phyloP scores from a whole-genome alignment of 2,329 filamentous ascomycete genomes.

The Trichoderma polysporum region DNA sequence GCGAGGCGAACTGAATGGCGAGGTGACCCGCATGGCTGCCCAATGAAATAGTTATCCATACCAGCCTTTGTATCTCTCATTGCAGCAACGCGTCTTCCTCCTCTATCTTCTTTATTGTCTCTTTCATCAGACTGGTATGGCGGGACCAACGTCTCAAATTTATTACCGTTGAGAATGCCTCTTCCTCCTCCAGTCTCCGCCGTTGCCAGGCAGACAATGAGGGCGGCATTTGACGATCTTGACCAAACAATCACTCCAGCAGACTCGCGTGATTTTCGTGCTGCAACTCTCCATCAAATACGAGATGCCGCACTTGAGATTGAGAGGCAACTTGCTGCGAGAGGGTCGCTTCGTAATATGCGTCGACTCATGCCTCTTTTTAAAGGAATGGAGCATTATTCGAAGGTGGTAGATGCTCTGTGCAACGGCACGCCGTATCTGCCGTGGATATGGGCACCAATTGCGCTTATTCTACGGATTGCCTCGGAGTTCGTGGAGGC shows the following conservation, averaged over 20 bases:
- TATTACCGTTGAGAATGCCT: not conserved
- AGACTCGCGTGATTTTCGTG: not conserved
- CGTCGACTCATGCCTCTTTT: not conserved
- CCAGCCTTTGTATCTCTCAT: not conserved
- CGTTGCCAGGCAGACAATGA: not conserved
- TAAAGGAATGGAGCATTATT: constrained; percentile 24
- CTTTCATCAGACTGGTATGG: no score
- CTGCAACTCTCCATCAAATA: not conserved
- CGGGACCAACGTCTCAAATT: no score
- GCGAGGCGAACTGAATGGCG: not conserved
- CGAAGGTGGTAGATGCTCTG: constrained; percentile 39
- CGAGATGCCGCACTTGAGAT: not conserved
- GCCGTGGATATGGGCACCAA: constrained; percentile 48
- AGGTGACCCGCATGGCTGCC: not conserved
- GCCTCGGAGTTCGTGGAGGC: not conserved
- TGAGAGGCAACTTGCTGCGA: not conserved
- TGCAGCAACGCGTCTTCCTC: not conserved
- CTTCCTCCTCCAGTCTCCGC: not conserved
- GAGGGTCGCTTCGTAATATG: not conserved
- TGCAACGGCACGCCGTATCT: constrained; percentile 49
- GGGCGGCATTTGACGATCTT: not conserved
- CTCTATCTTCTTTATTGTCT: not conserved
- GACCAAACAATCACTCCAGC: not conserved
- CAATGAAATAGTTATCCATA: not conserved
- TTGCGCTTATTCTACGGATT: constrained; percentile 31